Base-by-base conservation (phyloP, 148 eudicot species). In the Fagopyrum homotropicum region DNA sequence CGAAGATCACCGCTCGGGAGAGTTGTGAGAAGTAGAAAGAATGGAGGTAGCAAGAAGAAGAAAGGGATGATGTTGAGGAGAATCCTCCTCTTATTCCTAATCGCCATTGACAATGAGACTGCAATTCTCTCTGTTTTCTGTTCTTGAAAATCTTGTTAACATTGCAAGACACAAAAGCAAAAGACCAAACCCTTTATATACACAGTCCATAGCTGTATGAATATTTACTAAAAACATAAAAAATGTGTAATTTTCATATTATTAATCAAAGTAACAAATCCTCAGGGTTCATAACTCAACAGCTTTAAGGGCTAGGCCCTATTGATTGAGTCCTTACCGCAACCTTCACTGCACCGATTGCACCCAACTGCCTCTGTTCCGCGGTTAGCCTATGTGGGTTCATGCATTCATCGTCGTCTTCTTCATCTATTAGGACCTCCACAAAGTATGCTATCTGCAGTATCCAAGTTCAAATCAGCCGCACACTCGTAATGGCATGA, bases 321-420 rank as follows among this genome's bases (percentile, higher is more conserved):
- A 91, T 89, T 2, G 94, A 83, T 59, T 79, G 83, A 77, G 94
- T 80, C 76, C 97, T 84, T 10, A 91, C 89, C 19, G 96, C 97
- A 46, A 91, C 95, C 80, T 88, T 91, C 1, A 90, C 90, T 48
- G 97, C 92, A 9, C 89, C 98, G n/a, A 93, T 89, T 54, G 75
- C 88, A 44, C 98, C 86, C 17, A 78, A 90, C 29, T 87, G 98
- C 76, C 81, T 85, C 81, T 80, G 61, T 76, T 87, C 88, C 0
- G 91, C 88, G 69, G 85, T 84, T 74, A 83, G 66, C 45, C 77
- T 77, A 9, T 85, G 78, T 66, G 75, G 77, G 40, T 84, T 87
- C 9, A 72, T 74, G n/a, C 70, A 63, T 70, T 77, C 45, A 66
- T 82, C 76, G 45, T 83, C 89, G 35, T 77, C 44, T 52, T 81